Evolutionary conservation across 345 rosid genomes (phyloP), one percentile per base, ranked within the genome.

Genomic region (Corymbia maculata): DNA sequence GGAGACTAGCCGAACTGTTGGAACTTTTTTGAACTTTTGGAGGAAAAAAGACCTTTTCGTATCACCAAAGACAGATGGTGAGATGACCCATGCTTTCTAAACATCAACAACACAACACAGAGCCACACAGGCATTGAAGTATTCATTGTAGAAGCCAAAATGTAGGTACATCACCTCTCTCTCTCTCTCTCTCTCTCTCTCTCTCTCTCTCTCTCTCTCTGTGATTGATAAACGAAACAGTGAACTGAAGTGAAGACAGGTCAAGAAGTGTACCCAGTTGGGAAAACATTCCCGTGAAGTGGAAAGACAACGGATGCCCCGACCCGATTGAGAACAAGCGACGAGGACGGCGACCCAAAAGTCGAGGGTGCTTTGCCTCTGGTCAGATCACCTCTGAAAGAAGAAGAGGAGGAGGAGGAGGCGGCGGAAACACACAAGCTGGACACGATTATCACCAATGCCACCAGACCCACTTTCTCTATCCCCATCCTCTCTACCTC

Each of bases 271-370:
- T 88, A 87, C 61, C 88, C 86, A 64, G 82, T 79, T 86, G 97
- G 98, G 93, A 94, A 96, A 61, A 96, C 97, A 88, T 96, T 95
- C 21, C 98, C 98, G 88, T 95, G 92, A 88, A 96, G 92, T 24
- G 94, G 95, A 70, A 96, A 93, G 30, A 95, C 93, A 52, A 94
- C 59, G 79, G 97, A 96, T 86, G 98, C 92, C 50, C 88, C 94
- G 88, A 91, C 93, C 91, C 93, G 90, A 85, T 92, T 91, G 84
- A 75, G 84, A 75, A 44, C 84, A 1, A 75, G 49, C 28, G 89
- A 52, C 30, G 52, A 85, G 5, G 87, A 51, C 59, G 66, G 42
- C 2, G 87, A 51, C 47, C 84, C 84, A 49, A 75, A 75, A 75
- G 49, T 42, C 84, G 21, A 21, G 10, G 84, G 49, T 24, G 84